phyloP scores from a whole-genome alignment of 306 rosid species.

The Calophaca sinica region DNA sequence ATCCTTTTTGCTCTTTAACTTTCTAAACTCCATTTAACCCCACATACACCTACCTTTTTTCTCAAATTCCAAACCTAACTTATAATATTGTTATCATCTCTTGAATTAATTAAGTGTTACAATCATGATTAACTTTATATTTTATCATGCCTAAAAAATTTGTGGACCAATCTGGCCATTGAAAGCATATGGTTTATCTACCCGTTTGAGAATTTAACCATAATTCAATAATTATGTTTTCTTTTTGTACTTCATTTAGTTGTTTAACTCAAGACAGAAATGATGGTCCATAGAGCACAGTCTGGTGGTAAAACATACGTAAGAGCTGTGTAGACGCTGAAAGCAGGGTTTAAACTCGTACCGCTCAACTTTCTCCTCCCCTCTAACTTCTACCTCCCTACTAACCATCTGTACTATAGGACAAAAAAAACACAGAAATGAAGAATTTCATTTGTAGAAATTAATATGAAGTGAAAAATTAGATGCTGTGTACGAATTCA shows the following conservation, averaged over 20 bases:
- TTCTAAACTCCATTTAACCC: slow-evolving; percentile 66
- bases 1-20: slow-evolving; percentile 55
- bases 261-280: slow-evolving; percentile 49
- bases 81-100: slow-evolving; percentile 67
- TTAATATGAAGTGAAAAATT: slow-evolving; percentile 45
- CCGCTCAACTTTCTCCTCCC: too few relatives aligned
- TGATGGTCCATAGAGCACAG: slow-evolving; percentile 37
- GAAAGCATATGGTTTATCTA: slow-evolving; percentile 49
- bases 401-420: too few relatives aligned
- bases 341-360: too few relatives aligned
- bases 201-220: slow-evolving; percentile 45
- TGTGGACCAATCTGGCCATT: slow-evolving; percentile 54
- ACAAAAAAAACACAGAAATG: slow-evolving; percentile 32
- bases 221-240: slow-evolving; percentile 61
- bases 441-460: slow-evolving; percentile 51
- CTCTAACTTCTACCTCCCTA: too few relatives aligned
- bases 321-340: too few relatives aligned
- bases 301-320: too few relatives aligned
- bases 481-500: slow-evolving; percentile 24
- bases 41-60: slow-evolving; percentile 65
- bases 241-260: slow-evolving; percentile 57
- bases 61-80: slow-evolving; percentile 78
- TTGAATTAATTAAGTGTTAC: slow-evolving; percentile 51
- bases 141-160: slow-evolving; percentile 47
- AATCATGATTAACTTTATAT: slow-evolving; percentile 58